These are phyloP conservation scores for Scedosporium boydii DNA, from an alignment of 2,329 filamentous ascomycete species.

Conservation along the genomic window DNA sequence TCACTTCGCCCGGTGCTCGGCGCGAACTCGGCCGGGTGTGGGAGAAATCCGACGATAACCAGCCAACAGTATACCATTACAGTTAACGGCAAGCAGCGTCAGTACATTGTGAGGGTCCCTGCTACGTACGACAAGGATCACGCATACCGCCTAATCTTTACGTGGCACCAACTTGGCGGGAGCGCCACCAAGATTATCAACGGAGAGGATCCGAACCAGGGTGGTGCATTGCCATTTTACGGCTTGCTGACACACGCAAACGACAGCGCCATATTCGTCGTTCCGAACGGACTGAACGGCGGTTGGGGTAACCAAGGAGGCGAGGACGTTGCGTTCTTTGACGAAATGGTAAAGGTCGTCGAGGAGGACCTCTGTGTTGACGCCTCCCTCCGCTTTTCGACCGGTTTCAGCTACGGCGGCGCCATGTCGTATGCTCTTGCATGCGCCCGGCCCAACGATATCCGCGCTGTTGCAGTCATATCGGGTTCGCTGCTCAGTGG, in stretches of 20 bases:
- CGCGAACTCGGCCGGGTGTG: slow-evolving; percentile 20
- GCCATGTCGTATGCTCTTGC: slow-evolving; percentile 20
- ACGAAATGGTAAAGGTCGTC: slow-evolving; percentile 25
- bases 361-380: slow-evolving; percentile 31
- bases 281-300: slow-evolving; percentile 28
- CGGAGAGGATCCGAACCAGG: slow-evolving; percentile 16
- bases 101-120: slow-evolving; percentile 29
- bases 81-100: slow-evolving; percentile 25
- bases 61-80: slow-evolving; percentile 20
- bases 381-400: slow-evolving; percentile 34
- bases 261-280: slow-evolving; percentile 31
- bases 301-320: slow-evolving; percentile 32
- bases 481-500: slow-evolving; percentile 23
- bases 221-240: slow-evolving; percentile 20
- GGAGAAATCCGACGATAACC: slow-evolving; percentile 18
- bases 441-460: slow-evolving; percentile 25
- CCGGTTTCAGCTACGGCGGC: slow-evolving; percentile 31
- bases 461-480: slow-evolving; percentile 28
- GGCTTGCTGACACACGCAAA: slow-evolving; percentile 25
- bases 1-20: neutral
- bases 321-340: slow-evolving; percentile 29
- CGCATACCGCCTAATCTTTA: slow-evolving; percentile 20
- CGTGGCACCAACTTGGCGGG: slow-evolving; percentile 28
- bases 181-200: slow-evolving; percentile 25
- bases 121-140: slow-evolving; percentile 15